Evolutionary conservation across 202 grass and related monocot genomes (phyloP).

Genomic region (Panicum virgatum): DNA sequence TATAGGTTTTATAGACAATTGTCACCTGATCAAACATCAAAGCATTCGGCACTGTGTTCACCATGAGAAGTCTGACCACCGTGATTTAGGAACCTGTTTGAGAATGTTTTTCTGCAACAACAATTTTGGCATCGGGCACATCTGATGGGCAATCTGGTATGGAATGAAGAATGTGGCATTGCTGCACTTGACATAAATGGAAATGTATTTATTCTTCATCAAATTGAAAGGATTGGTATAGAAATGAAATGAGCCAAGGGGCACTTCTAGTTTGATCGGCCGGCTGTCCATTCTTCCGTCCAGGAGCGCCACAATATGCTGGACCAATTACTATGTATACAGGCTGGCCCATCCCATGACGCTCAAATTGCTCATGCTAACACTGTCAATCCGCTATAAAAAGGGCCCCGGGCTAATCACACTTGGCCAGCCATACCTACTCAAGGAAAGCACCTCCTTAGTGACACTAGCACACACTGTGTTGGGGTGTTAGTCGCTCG

Average conservation of each 20-base stretch:
- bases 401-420: not conserved
- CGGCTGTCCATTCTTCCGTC: constrained; percentile 32
- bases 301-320: not conserved
- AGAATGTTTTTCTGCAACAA: too few relatives aligned
- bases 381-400: constrained; percentile 16
- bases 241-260: not conserved
- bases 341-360: constrained; percentile 5
- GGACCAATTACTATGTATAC: not conserved
- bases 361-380: not conserved
- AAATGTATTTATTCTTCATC: not conserved
- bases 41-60: too few relatives aligned
- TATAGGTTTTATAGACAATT: too few relatives aligned
- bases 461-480: not conserved
- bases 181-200: not conserved
- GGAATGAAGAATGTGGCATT: not conserved
- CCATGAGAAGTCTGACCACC: too few relatives aligned
- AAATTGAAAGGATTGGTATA: not conserved
- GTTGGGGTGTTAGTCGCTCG: not conserved
- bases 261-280: not conserved
- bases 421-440: not conserved
- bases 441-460: not conserved
- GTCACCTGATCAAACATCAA: too few relatives aligned
- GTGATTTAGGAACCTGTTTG: too few relatives aligned
- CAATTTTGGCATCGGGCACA: too few relatives aligned
- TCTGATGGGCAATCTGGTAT: too few relatives aligned